Evolutionary conservation across 768 basidiomycete species (phyloP).

Genomic region (Lentinula boryana): DNA sequence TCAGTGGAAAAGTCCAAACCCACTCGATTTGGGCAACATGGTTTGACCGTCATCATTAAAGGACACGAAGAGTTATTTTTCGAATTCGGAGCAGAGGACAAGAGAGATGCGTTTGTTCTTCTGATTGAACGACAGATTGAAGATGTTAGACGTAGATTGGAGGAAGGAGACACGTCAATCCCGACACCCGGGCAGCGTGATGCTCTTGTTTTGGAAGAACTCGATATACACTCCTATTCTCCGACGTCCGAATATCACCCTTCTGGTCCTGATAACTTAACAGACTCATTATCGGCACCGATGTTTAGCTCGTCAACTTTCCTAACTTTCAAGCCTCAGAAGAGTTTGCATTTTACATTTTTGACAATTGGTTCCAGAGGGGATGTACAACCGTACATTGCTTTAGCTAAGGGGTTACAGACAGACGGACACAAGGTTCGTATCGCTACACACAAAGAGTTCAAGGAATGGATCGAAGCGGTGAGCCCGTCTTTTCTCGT

Average conservation of each 20-base stretch:
- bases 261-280: conserved; percentile 22
- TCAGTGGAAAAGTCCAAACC: conserved; percentile 81
- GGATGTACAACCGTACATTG: conserved; percentile 98
- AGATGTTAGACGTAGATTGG: conserved; percentile 46
- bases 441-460: conserved; percentile 96
- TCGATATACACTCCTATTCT: conserved; percentile 44
- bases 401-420: conserved; percentile 86
- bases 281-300: conserved; percentile 76
- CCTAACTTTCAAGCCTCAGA: conserved; percentile 89
- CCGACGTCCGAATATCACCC: conserved; percentile 19
- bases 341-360: conserved; percentile 85
- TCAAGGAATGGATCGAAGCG: conserved; percentile 90
- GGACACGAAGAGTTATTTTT: conserved; percentile 98
- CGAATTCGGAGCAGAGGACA: conserved; percentile 80
- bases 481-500: conserved; percentile 40
- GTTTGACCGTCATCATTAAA: conserved; percentile 84
- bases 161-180: conserved; percentile 33
- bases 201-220: conserved; percentile 80
- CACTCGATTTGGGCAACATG: conserved; percentile 84
- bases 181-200: conserved; percentile 57
- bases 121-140: conserved; percentile 83
- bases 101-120: conserved; percentile 69
- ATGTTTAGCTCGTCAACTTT: conserved; percentile 98
- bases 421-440: conserved; percentile 83
- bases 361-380: conserved; percentile 95